Evolutionary conservation across 257 asterid species (phyloP).

Genomic region (Oldenlandia corymbosa): DNA sequence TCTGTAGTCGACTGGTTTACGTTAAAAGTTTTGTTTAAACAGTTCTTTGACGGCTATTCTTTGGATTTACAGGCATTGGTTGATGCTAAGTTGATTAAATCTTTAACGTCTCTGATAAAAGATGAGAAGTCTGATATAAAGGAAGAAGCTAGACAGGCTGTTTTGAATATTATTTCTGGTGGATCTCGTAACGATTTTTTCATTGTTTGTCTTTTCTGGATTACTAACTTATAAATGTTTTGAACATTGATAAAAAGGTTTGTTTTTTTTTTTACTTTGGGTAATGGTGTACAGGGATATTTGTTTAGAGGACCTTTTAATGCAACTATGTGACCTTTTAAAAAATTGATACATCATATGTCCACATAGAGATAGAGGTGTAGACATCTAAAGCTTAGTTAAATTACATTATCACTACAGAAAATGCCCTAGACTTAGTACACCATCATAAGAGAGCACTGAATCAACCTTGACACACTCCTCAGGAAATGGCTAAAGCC

Average conservation of each 20-base stretch:
- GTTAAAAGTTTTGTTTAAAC: not conserved
- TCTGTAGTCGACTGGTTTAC: no score
- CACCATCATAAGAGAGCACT: no score
- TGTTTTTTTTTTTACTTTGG: slow-evolving; percentile 1
- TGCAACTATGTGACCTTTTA: slow-evolving; percentile 83
- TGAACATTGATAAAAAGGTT: slow-evolving; percentile 8
- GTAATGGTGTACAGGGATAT: slow-evolving; percentile 41
- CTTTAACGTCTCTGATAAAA: slow-evolving; percentile 70
- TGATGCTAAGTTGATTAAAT: slow-evolving; percentile 70
- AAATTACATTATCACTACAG: no score
- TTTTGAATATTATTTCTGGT: slow-evolving; percentile 92
- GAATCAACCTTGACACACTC: no score
- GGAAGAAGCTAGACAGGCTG: slow-evolving; percentile 97
- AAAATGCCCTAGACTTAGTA: no score
- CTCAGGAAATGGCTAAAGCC: no score
- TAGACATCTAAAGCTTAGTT: no score
- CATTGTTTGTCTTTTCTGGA: slow-evolving; percentile 1
- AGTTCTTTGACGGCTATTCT: slow-evolving; percentile 1
- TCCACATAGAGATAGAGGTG: slow-evolving; percentile 77
- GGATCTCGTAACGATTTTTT: slow-evolving; percentile 62
- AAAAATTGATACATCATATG: slow-evolving; percentile 76
- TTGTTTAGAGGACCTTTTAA: slow-evolving; percentile 69
- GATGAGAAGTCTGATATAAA: slow-evolving; percentile 81
- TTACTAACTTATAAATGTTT: slow-evolving; percentile 6
- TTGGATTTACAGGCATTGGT: slow-evolving; percentile 63